phyloP scores from a whole-genome alignment of 2,329 filamentous ascomycete species.

The Fusarium decemcellulare region DNA sequence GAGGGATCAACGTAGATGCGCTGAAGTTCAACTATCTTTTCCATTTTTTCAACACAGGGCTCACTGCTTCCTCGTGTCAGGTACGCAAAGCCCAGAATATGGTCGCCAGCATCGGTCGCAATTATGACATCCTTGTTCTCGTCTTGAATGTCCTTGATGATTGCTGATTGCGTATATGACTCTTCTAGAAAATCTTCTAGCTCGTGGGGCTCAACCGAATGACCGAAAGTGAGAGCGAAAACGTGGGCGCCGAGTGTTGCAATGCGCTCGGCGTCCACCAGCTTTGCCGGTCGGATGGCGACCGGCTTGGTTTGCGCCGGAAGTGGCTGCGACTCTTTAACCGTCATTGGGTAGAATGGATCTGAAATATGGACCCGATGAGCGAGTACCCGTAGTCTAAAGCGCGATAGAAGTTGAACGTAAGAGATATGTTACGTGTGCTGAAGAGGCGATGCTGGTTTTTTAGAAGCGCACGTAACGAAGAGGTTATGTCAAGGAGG shows the following conservation, averaged over 20 bases:
- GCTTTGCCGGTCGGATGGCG: conserved; percentile 16
- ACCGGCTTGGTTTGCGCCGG: neutral
- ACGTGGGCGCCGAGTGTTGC: conserved; percentile 52
- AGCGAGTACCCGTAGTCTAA: too few relatives aligned
- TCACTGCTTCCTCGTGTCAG: conserved; percentile 56
- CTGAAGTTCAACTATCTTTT: conserved; percentile 57
- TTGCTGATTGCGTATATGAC: conserved; percentile 54
- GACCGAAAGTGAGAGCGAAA: conserved; percentile 58
- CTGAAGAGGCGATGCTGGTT: neutral
- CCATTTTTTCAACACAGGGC: conserved; percentile 52
- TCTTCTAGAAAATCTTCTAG: conserved; percentile 55
- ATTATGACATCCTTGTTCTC: conserved; percentile 46
- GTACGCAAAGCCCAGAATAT: conserved; percentile 57
- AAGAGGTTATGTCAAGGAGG: neutral
- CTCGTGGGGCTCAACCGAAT: conserved; percentile 56
- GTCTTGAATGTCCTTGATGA: conserved; percentile 41
- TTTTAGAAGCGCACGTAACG: neutral
- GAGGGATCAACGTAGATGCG: conserved; percentile 57
- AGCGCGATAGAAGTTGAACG: too few relatives aligned
- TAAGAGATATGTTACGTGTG: neutral
- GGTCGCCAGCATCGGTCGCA: conserved; percentile 28
- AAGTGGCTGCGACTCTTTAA: neutral
- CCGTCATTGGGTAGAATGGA: conserved; percentile 6
- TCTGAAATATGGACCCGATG: too few relatives aligned
- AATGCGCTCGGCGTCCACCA: conserved; percentile 41